phyloP scores from a whole-genome alignment of 169 alveolate species.

The Cryptosporidium parvum region DNA sequence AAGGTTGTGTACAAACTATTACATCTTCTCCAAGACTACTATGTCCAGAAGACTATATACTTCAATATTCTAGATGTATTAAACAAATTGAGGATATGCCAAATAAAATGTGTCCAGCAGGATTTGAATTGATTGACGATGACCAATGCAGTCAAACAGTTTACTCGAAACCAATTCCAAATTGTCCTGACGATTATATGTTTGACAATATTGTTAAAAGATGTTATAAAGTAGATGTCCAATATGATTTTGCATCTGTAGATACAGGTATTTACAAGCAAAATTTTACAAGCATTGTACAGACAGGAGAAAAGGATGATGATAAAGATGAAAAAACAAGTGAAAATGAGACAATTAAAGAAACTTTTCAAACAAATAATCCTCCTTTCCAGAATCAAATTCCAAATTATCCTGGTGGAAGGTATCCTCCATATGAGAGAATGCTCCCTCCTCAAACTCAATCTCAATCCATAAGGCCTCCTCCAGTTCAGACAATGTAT shows the following conservation, averaged over 20 bases:
- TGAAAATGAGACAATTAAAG: not conserved
- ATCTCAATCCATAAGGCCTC: conserved; percentile 63
- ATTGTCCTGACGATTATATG: conserved; percentile 67
- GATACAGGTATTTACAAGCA: conserved; percentile 43
- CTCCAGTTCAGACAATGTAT: conserved; percentile 39
- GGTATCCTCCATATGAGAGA: conserved; percentile 53
- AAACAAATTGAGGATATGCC: conserved; percentile 71
- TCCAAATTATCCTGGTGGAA: conserved; percentile 7
- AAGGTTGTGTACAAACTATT: conserved; percentile 58
- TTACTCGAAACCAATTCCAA: conserved; percentile 66
- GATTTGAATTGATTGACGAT: conserved; percentile 65
- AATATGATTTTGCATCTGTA: conserved; percentile 64
- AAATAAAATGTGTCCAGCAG: conserved; percentile 73
- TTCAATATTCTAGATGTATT: conserved; percentile 73
- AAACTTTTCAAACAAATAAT: not conserved
- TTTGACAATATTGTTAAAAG: conserved; percentile 68
- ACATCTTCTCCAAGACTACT: conserved; percentile 53
- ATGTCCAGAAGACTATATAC: conserved; percentile 66
- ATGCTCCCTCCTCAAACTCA: conserved; percentile 70
- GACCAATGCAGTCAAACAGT: conserved; percentile 70
- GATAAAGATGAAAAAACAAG: not conserved
- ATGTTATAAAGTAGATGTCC: conserved; percentile 63
- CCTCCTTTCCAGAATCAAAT: conserved; percentile 8
- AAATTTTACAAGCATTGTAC: conserved; percentile 44
- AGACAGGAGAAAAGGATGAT: conserved; percentile 4